Percentiles rank a stretch among this genome's conserved stretches.
These are phyloP conservation scores for Globisporangium camurandrum DNA, from an alignment of 352 stramenopile species.

Conservation along the genomic window DNA sequence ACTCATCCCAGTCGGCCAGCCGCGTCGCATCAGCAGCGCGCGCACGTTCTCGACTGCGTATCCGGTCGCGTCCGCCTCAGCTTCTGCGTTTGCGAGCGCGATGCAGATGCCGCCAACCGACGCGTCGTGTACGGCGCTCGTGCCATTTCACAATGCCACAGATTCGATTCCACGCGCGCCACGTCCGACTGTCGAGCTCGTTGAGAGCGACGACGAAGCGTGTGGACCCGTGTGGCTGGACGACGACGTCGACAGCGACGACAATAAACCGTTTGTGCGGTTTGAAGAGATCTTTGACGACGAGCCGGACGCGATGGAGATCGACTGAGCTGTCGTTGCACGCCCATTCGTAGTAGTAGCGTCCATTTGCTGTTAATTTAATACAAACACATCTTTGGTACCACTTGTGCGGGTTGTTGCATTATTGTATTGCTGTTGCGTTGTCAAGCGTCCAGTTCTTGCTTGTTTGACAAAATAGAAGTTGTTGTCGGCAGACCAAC, in stretches of 20 bases:
- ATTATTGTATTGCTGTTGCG: too few relatives aligned
- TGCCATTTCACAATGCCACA: slow-evolving; percentile 53
- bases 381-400: too few relatives aligned
- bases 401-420: too few relatives aligned
- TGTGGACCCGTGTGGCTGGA: neutral
- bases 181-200: slow-evolving; percentile 38
- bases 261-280: slow-evolving; percentile 37
- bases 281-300: slow-evolving; percentile 69
- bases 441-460: too few relatives aligned
- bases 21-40: neutral
- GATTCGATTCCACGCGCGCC: slow-evolving; percentile 16
- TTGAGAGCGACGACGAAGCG: slow-evolving; percentile 37
- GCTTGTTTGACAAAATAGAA: too few relatives aligned
- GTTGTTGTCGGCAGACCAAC: too few relatives aligned
- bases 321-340: too few relatives aligned
- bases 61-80: too few relatives aligned
- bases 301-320: slow-evolving; percentile 62
- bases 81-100: neutral
- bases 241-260: slow-evolving; percentile 6
- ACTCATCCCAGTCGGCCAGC: slow-evolving; percentile 4
- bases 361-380: too few relatives aligned
- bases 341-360: too few relatives aligned
- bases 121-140: slow-evolving; percentile 35
- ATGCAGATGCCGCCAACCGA: slow-evolving; percentile 14
- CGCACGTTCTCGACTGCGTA: slow-evolving; percentile 6